These are phyloP conservation scores for Hypericum androsaemum DNA, from an alignment of 345 rosid species.

Conservation along the genomic window DNA sequence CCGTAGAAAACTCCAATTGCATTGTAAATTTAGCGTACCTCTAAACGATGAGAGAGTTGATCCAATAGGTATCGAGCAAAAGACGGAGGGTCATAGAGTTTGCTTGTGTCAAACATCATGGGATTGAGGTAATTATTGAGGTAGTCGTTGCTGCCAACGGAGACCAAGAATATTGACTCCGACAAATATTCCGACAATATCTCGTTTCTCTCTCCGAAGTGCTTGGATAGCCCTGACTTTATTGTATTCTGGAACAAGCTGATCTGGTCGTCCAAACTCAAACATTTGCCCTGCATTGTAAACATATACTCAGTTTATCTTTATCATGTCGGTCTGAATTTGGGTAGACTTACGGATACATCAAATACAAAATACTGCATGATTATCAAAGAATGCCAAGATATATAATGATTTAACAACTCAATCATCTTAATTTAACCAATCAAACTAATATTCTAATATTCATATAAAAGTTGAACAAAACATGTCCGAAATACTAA, in stretches of 20 bases:
- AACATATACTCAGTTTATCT: no score
- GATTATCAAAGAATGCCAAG: no score
- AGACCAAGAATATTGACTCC: conserved; percentile 24
- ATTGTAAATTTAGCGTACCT: conserved; percentile 14
- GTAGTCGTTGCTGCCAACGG: conserved; percentile 38
- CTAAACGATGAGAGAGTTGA: conserved; percentile 16
- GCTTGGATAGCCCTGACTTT: conserved; percentile 4
- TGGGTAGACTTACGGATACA: no score
- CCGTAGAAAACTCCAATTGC: no score
- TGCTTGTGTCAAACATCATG: background rate
- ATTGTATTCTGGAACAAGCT: conserved; percentile 19
- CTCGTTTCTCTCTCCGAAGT: conserved; percentile 12
- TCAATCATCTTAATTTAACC: no score
- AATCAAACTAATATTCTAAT: no score
- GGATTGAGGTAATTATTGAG: conserved; percentile 15
- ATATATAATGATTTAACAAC: no score
- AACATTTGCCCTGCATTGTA: conserved; percentile 32
- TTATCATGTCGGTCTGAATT: no score
- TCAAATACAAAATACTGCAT: no score
- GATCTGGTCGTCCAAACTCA: conserved; percentile 33
- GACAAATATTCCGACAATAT: conserved; percentile 16
- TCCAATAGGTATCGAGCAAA: conserved; percentile 24
- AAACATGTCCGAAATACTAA: no score
- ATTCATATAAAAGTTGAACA: no score
- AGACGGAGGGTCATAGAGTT: conserved; percentile 9